Conservation (phyloP, 768 basidiomycete species). For the Psilocybe subaeruginosa region DNA sequence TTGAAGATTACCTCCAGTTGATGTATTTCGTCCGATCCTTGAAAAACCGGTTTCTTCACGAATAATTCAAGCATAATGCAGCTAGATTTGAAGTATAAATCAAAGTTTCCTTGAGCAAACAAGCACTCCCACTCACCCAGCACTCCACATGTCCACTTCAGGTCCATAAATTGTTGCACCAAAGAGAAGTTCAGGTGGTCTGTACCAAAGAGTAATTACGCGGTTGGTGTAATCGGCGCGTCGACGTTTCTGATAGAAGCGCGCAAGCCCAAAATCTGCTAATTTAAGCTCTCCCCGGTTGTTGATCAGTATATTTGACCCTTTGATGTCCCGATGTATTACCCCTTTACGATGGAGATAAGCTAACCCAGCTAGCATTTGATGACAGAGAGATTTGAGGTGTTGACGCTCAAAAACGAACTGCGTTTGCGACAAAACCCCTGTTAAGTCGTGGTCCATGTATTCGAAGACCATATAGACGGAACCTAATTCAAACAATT, state of each 20-base stretch:
- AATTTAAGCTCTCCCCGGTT: slow-evolving; percentile 93
- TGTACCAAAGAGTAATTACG: slow-evolving; percentile 98
- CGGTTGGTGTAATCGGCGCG: slow-evolving; percentile 97
- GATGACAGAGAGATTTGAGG: slow-evolving; percentile 92
- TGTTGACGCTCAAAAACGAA: slow-evolving; percentile 86
- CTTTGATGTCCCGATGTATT: slow-evolving; percentile 98
- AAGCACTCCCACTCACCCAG: slow-evolving; percentile 62
- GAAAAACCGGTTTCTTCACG: slow-evolving; percentile 95
- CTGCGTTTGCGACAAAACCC: slow-evolving; percentile 88
- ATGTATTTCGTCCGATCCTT: slow-evolving; percentile 96
- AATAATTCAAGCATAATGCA: slow-evolving; percentile 99
- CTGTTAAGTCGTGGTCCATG: slow-evolving; percentile 98
- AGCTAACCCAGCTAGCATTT: slow-evolving; percentile 93
- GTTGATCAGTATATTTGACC: slow-evolving; percentile 95
- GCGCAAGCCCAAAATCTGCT: slow-evolving; percentile 95
- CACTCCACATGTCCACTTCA: slow-evolving; percentile 99
- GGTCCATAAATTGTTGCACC: slow-evolving; percentile 96
- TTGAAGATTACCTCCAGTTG: slow-evolving; percentile 94
- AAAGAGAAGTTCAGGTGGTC: slow-evolving; percentile 92
- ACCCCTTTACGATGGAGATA: slow-evolving; percentile 97
- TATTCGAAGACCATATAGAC: slow-evolving; percentile 99
- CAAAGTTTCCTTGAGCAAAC: not conserved
- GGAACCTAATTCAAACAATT: slow-evolving; percentile 56
- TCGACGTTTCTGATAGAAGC: slow-evolving; percentile 92
- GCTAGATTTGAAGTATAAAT: slow-evolving; percentile 40